Base-by-base conservation (phyloP, 192 early-diverging fungal species). In the Coemansia sp. region DNA sequence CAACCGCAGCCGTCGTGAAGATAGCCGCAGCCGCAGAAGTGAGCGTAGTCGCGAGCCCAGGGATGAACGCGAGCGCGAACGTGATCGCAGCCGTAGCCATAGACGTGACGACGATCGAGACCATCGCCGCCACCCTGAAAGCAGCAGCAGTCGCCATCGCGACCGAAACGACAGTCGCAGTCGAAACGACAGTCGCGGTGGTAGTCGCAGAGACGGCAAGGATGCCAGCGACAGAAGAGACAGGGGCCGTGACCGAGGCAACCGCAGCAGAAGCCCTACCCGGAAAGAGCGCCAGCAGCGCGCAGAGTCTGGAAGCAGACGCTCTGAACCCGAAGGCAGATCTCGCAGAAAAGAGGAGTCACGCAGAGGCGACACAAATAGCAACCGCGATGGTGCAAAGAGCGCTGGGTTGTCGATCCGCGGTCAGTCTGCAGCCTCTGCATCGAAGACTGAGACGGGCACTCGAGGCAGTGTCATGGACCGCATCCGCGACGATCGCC, bases 401-500 rank as follows among this genome's bases (percentile, higher is more conserved):
- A 5, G 25, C 22, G 56, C 25, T 18, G 57, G 60, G 32, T 4
- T 76, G 48, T 36, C 74, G 18, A 76, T 76, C 55, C 63, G 63
- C 48, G 63, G 63, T 2, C 51, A 65, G 36, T 65, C 63, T 33
- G 31, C 55, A 56, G 55, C 51, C 22, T 29, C 18, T 42, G 58
- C 16, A 20, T 18, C 63, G 18, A 50, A 50, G 14, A 30, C 65
- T 16, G 65, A 32, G 40, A 8, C 55, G 11, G 49, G 29, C 45
- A 72, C 69, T 52, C 31, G 55, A 11, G 72, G 65, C 45, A 75
- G 48, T 48, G 54, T 80, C 5, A 33, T 66, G 22, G 77, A 80
- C 29, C 77, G 77, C 5, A 56, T 80, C 7, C 50, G 60, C 34
- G 72, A 75, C 34, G 65, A 68, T n/a, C 77, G 69, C 38, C 20